Conservation (phyloP, 1,284 basidiomycete genomes). For the Tilletiaria anomala region DNA sequence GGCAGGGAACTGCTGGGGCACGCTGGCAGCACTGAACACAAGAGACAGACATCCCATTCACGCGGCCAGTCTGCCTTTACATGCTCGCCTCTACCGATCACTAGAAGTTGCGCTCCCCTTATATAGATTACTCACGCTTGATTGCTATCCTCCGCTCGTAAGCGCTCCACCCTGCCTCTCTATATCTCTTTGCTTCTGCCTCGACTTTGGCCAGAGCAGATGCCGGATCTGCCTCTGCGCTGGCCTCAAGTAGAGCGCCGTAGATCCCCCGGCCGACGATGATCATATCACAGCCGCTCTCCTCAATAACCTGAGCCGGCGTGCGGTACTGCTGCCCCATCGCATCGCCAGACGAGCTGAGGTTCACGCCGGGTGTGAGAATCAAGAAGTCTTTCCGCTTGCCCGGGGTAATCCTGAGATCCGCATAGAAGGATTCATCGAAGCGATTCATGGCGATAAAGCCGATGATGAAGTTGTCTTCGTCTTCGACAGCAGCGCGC, state of each 20-base stretch:
- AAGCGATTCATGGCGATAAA: slow-evolving; percentile 59
- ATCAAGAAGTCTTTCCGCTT: slow-evolving; percentile 67
- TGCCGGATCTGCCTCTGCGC: slow-evolving; percentile 43
- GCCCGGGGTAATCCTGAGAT: slow-evolving; percentile 3
- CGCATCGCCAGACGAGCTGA: slow-evolving; percentile 65
- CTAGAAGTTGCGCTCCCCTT: too few species aligned
- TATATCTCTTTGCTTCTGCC: slow-evolving; percentile 67
- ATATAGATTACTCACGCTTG: neutral
- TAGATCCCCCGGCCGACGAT: slow-evolving; percentile 95
- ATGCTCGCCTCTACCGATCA: too few species aligned
- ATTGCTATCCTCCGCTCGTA: slow-evolving; percentile 49
- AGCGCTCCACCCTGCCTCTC: slow-evolving; percentile 75
- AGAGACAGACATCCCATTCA: too few species aligned
- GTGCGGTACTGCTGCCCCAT: slow-evolving; percentile 96
- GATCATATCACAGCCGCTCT: slow-evolving; percentile 87
- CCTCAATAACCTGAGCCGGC: slow-evolving; percentile 65
- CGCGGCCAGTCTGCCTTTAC: too few species aligned
- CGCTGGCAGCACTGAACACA: too few species aligned
- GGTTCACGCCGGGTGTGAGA: slow-evolving; percentile 80
- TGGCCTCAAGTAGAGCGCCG: slow-evolving; percentile 45
- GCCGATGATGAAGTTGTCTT: slow-evolving; percentile 28
- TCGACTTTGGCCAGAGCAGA: slow-evolving; percentile 46
- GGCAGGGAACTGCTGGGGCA: too few species aligned
- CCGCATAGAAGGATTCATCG: slow-evolving; percentile 48
- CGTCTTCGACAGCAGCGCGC: slow-evolving; percentile 38